phyloP scores from a whole-genome alignment of 1,139 yeast genomes.

The Yamadazyma diospyri region DNA sequence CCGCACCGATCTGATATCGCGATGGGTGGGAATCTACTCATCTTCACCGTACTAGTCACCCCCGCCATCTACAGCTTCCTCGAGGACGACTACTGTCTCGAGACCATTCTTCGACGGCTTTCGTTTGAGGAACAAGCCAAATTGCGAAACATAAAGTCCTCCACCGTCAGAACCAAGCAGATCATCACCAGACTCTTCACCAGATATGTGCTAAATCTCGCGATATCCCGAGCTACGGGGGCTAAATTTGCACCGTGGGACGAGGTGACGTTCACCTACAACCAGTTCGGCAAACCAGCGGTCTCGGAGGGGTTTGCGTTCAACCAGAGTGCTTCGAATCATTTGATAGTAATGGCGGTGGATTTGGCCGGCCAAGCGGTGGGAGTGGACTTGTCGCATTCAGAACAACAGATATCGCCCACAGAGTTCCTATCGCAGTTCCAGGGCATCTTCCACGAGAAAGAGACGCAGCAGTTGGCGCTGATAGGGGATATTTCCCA shows the following conservation, averaged over 20 bases:
- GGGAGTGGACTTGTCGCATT: constrained; percentile 65
- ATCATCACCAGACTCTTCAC: constrained; percentile 24
- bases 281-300: constrained; percentile 37
- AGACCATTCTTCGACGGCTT: constrained; percentile 30
- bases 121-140: constrained; percentile 26
- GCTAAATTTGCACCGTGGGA: constrained; percentile 17
- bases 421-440: constrained; percentile 41
- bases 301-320: constrained; percentile 23
- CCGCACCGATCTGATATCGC: no score
- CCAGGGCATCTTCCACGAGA: constrained; percentile 43
- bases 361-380: constrained; percentile 28
- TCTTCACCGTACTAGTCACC: not conserved
- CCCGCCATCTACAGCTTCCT: constrained; percentile 16
- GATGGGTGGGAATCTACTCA: no score
- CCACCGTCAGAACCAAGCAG: constrained; percentile 16
- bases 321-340: constrained; percentile 57
- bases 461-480: constrained; percentile 35
- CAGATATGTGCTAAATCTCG: constrained; percentile 22
- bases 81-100: constrained; percentile 35
- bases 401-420: constrained; percentile 37
- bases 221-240: constrained; percentile 9
- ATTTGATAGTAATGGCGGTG: constrained; percentile 43
- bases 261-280: constrained; percentile 20
- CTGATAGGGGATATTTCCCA: constrained; percentile 11
- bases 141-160: constrained; percentile 27